phyloP scores from a whole-genome alignment of 2,329 filamentous ascomycete genomes.

The Raffaelea deltoideospora region DNA sequence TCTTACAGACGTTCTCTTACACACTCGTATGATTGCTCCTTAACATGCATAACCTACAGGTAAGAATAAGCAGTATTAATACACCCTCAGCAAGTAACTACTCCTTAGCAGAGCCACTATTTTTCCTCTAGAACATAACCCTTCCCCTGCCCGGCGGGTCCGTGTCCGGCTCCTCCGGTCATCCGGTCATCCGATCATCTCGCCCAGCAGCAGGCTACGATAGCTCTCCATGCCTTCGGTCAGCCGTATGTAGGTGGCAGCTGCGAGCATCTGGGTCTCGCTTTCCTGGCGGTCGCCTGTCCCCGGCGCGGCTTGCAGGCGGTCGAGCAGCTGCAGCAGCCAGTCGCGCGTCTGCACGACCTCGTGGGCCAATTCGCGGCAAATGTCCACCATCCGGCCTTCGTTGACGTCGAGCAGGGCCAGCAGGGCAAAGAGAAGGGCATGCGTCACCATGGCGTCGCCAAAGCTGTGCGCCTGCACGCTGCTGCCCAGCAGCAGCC shows the following conservation, averaged over 20 bases:
- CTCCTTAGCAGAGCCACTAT: no score
- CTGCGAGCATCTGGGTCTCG: conserved; percentile 62
- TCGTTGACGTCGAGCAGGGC: conserved; percentile 72
- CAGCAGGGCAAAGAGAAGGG: conserved; percentile 64
- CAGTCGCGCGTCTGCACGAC: conserved; percentile 75
- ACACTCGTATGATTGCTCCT: no score
- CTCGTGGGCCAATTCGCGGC: conserved; percentile 57
- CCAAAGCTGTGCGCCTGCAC: conserved; percentile 45
- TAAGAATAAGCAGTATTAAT: no score
- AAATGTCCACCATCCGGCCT: conserved; percentile 54
- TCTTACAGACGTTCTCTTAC: no score
- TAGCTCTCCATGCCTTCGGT: conserved; percentile 73
- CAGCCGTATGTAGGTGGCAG: conserved; percentile 61
- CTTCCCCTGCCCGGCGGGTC: background rate
- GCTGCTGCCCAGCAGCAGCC: conserved; percentile 50
- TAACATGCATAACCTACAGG: no score
- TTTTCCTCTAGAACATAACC: no score
- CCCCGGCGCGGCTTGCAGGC: conserved; percentile 23
- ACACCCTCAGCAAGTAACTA: no score
- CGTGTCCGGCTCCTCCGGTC: background rate
- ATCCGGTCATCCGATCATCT: conserved; percentile 29
- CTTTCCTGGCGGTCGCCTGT: conserved; percentile 53
- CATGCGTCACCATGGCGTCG: conserved; percentile 49
- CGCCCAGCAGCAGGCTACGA: conserved; percentile 60
- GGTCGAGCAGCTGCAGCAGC: conserved; percentile 63